Conservation (phyloP, 1,139 yeast genomes). For the Hanseniaspora uvarum region DNA sequence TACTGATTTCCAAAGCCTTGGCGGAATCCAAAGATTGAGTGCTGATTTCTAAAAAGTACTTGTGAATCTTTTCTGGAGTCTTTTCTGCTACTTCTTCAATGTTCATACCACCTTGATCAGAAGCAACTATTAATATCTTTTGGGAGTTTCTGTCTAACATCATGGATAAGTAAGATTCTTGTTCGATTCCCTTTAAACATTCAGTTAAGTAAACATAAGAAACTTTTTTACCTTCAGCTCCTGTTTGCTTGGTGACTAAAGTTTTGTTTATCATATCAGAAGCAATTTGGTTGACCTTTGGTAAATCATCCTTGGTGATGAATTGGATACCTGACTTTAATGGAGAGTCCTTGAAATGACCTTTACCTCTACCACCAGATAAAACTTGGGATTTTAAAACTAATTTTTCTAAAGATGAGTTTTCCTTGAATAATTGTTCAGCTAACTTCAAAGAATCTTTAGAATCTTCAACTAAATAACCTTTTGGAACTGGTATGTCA, state of each 20-base stretch:
- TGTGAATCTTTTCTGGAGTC: constrained; percentile 85
- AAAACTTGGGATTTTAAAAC: constrained; percentile 89
- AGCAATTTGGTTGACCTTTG: constrained; percentile 67
- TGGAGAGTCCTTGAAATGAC: constrained; percentile 81
- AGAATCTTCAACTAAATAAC: constrained; percentile 86
- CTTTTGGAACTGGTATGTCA: constrained; percentile 86
- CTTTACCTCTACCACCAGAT: constrained; percentile 99
- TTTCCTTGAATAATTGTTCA: constrained; percentile 33
- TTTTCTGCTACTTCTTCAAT: constrained; percentile 95
- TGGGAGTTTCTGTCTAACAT: constrained; percentile 89
- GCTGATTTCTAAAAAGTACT: constrained; percentile 62
- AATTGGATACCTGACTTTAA: constrained; percentile 94
- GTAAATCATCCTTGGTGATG: constrained; percentile 37
- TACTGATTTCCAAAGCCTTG: constrained; percentile 67
- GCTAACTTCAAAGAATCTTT: constrained; percentile 78
- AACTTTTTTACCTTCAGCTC: constrained; percentile 93
- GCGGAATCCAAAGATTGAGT: constrained; percentile 64
- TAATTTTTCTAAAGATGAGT: constrained; percentile 68
- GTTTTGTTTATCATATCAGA: constrained; percentile 83
- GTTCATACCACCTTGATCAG: constrained; percentile 99
- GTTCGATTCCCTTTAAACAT: constrained; percentile 42
- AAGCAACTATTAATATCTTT: constrained; percentile 87
- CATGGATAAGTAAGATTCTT: constrained; percentile 92
- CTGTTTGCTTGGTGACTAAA: constrained; percentile 95
- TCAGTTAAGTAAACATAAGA: constrained; percentile 64